Conservation (phyloP, 2,329 filamentous ascomycete species). For the Apiospora koreana region DNA sequence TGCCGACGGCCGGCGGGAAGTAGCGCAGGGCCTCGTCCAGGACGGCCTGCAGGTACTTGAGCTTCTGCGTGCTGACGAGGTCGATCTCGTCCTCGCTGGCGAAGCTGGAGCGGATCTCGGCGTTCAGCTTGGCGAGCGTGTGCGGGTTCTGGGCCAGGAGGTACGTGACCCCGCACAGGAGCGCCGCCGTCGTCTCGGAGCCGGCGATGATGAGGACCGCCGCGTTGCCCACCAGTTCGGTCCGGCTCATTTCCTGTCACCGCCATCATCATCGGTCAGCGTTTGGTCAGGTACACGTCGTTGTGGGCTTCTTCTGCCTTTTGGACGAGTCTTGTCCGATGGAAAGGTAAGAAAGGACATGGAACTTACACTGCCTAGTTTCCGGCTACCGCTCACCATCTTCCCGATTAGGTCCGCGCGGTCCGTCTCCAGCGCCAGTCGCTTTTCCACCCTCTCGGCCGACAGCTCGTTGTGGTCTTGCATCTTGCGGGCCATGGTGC, state of each 20-base stretch:
- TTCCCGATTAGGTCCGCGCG: slow-evolving; percentile 35
- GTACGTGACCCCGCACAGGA: slow-evolving; percentile 42
- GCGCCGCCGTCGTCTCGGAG: slow-evolving; percentile 52
- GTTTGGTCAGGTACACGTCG: no score
- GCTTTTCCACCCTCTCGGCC: slow-evolving; percentile 15
- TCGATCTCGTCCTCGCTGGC: slow-evolving; percentile 40
- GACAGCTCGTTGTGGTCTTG: background rate
- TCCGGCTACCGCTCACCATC: slow-evolving; percentile 31
- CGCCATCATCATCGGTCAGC: background rate
- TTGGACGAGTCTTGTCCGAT: background rate
- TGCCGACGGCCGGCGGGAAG: slow-evolving; percentile 36
- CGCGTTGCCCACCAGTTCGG: slow-evolving; percentile 25
- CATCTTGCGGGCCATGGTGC: background rate
- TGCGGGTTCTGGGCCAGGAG: slow-evolving; percentile 40
- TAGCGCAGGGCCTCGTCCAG: slow-evolving; percentile 44
- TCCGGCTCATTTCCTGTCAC: slow-evolving; percentile 18
- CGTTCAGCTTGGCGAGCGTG: slow-evolving; percentile 32
- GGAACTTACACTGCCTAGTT: background rate
- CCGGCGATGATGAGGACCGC: slow-evolving; percentile 44
- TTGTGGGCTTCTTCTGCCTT: no score
- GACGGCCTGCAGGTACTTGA: slow-evolving; percentile 44
- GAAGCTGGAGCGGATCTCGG: slow-evolving; percentile 42
- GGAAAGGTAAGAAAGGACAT: no score
- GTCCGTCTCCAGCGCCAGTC: slow-evolving; percentile 27
- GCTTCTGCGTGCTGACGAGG: slow-evolving; percentile 30